phyloP scores from a whole-genome alignment of 352 stramenopile species.

The Phytophthora megakarya region DNA sequence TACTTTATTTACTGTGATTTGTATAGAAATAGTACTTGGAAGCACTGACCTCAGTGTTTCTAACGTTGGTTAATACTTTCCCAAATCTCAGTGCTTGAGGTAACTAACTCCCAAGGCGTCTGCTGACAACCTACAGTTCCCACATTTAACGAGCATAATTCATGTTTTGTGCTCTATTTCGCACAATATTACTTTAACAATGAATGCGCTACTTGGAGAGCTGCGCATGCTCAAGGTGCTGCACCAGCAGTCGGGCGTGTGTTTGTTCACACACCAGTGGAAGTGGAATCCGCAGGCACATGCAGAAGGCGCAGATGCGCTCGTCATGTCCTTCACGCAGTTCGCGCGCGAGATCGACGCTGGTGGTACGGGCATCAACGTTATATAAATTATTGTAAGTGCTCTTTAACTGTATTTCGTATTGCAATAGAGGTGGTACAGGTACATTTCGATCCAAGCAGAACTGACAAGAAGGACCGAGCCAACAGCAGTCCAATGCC shows the following conservation, averaged over 20 bases:
- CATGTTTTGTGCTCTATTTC: too few relatives aligned
- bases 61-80: too few relatives aligned
- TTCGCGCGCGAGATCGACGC: slow-evolving; percentile 88
- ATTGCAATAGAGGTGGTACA: slow-evolving; percentile 60
- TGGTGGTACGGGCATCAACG: slow-evolving; percentile 40
- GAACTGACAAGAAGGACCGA: slow-evolving; percentile 37
- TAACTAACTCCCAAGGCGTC: too few relatives aligned
- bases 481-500: slow-evolving; percentile 28
- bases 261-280: slow-evolving; percentile 80
- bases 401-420: slow-evolving; percentile 31
- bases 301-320: slow-evolving; percentile 69
- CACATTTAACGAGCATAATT: too few relatives aligned
- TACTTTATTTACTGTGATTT: too few relatives aligned
- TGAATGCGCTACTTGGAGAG: slow-evolving; percentile 48
- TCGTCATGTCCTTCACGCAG: slow-evolving; percentile 85
- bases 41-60: too few relatives aligned
- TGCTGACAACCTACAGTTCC: too few relatives aligned
- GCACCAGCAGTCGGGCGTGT: slow-evolving; percentile 67
- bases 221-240: slow-evolving; percentile 80
- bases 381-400: slow-evolving; percentile 18
- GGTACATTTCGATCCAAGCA: slow-evolving; percentile 63
- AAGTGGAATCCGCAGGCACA: slow-evolving; percentile 82
- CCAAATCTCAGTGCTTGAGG: too few relatives aligned
- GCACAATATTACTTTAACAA: slow-evolving; percentile 1
- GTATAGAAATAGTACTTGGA: too few relatives aligned